Percentiles rank a stretch among this genome's conserved stretches.
Conservation (phyloP, 352 stramenopile species). For the Phytopythium vexans region DNA sequence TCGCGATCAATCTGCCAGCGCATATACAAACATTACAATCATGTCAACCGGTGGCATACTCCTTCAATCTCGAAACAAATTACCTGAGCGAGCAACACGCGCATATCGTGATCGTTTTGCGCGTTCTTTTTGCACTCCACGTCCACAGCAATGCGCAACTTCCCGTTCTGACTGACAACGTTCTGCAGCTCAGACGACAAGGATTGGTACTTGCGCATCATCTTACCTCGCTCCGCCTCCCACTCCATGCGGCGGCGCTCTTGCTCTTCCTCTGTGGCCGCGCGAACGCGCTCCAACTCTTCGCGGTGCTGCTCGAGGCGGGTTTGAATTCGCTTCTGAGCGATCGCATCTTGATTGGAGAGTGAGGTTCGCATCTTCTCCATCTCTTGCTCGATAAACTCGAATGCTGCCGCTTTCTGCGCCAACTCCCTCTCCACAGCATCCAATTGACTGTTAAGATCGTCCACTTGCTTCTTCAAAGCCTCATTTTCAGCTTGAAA, state of each 20-base stretch:
- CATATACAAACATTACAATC: neutral
- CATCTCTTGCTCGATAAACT: conserved; percentile 73
- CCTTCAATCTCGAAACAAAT: neutral
- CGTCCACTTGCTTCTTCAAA: conserved; percentile 15
- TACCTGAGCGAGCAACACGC: conserved; percentile 59
- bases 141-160: conserved; percentile 41
- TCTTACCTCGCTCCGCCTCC: conserved; percentile 26
- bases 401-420: conserved; percentile 50
- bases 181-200: conserved; percentile 39
- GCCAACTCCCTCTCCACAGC: conserved; percentile 30
- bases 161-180: conserved; percentile 43
- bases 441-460: conserved; percentile 17
- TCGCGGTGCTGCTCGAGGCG: conserved; percentile 46
- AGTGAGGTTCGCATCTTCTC: conserved; percentile 49
- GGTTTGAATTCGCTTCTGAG: conserved; percentile 46
- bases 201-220: conserved; percentile 39
- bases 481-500: conserved; percentile 6
- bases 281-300: conserved; percentile 29
- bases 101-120: conserved; percentile 65
- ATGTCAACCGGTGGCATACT: neutral
- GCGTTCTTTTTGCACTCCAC: conserved; percentile 36
- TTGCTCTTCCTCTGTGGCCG: conserved; percentile 30
- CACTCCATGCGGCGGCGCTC: conserved; percentile 29
- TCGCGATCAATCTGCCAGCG: conserved; percentile 54
- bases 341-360: conserved; percentile 51